Base-by-base conservation (phyloP, 805 yeast genomes). In the Nakazawaea molendinolei region DNA sequence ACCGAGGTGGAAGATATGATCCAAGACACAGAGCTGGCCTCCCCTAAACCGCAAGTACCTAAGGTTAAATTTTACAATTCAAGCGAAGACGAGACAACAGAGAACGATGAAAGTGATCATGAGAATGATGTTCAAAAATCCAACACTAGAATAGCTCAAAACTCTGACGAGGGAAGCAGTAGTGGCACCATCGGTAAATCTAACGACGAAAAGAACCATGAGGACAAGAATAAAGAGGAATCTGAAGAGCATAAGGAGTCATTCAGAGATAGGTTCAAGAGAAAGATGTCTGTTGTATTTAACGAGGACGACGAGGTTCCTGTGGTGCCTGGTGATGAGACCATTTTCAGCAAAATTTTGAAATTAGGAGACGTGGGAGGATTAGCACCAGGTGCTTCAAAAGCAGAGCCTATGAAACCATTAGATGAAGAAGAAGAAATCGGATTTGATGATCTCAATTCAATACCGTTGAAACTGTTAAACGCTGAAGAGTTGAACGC, bases 391-490 rank as follows among this genome's bases (percentile, higher is more conserved):
- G 66, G 64, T 23, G 58, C 60, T 2, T 21, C 45, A 5, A 53
- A 44, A 30, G 34, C 37, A 0, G 47, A 45, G 18, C 32, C 41
- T 3, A 28, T 32, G 1, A 45, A 44, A 15, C 34, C 36, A 5
- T 30, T 42, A 7, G 66, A 61, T 17, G 66, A 60, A 36, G 77
- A 70, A 46, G 47, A 63, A 47, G 51, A 50, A 43, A 36, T 50
- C 12, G 43, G 56, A 24, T 39, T 51, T 9, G 54, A 44, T 14
- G 50, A 49, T 35, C 52, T n/a, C n/a, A 8, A 49, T 10, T 22
- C 29, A 7, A 61, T 73, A 9, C 76, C 71, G 39, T 48, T 71
- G 62, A 58, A 56, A 13, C 60, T 57, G 17, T 43, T 75, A 31
- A 64, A 66, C 31, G 61, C 65, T 25, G 66, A 58, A 3, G 55